Evolutionary conservation across 768 basidiomycete genomes (phyloP).

Genomic region (Tylopilus cervinicoccineus): DNA sequence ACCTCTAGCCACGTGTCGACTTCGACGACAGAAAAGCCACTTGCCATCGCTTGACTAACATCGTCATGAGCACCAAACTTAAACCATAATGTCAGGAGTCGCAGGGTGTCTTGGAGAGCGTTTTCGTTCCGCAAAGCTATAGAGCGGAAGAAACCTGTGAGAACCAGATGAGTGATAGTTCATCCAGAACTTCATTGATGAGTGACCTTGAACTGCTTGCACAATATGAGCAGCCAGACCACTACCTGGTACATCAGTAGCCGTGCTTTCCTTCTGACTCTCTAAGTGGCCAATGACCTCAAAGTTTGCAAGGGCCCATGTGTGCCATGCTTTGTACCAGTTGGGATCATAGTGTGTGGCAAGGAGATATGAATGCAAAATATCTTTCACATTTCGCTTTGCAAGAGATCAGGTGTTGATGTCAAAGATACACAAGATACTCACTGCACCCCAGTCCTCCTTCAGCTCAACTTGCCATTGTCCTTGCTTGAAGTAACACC

Average conservation of each 20-base stretch:
- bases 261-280: conserved; percentile 51
- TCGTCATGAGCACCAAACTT: conserved; percentile 90
- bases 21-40: conserved; percentile 83
- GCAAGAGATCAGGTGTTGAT: conserved; percentile 9
- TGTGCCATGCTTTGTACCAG: conserved; percentile 99
- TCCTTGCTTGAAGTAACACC: conserved; percentile 95
- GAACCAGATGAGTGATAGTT: conserved; percentile 7
- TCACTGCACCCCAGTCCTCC: conserved; percentile 75
- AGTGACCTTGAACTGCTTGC: conserved; percentile 83
- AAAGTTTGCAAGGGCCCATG: conserved; percentile 96
- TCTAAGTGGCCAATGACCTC: conserved; percentile 87
- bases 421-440: conserved; percentile 25
- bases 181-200: background rate
- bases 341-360: conserved; percentile 88
- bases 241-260: conserved; percentile 53
- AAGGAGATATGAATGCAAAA: conserved; percentile 77
- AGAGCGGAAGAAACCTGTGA: conserved; percentile 87
- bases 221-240: conserved; percentile 80
- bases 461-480: conserved; percentile 87
- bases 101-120: conserved; percentile 90
- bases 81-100: conserved; percentile 96
- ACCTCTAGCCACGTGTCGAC: conserved; percentile 99
- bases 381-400: conserved; percentile 76
- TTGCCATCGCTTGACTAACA: conserved; percentile 85
- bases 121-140: conserved; percentile 87